A percentile compares a stretch with the other conserved stretches of the same genome.
phyloP scores from a whole-genome alignment of 2,329 filamentous ascomycete species.

The Biscogniauxia mediterranea region DNA sequence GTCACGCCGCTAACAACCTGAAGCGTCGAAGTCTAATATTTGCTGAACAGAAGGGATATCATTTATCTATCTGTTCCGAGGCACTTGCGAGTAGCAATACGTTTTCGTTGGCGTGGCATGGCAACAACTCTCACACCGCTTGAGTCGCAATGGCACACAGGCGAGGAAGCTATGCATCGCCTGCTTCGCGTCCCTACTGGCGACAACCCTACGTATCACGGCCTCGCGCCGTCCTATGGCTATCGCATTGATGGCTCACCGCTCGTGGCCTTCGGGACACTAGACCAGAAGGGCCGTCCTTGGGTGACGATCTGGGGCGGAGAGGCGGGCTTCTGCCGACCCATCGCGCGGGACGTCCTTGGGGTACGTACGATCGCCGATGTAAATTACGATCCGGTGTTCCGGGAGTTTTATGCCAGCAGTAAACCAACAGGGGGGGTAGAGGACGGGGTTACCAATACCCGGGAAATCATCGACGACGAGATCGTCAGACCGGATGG shows the following conservation, averaged over 20 bases:
- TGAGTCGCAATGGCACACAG: constrained; percentile 54
- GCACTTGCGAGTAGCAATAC: not conserved
- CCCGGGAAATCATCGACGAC: constrained; percentile 17
- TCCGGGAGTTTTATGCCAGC: constrained; percentile 56
- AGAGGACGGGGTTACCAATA: constrained; percentile 16
- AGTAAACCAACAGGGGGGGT: constrained; percentile 33
- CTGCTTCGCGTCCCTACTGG: constrained; percentile 55
- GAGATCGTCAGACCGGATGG: constrained; percentile 34
- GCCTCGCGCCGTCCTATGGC: constrained; percentile 60
- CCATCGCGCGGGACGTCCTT: constrained; percentile 61
- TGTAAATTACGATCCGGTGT: constrained; percentile 65
- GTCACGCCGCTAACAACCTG: not conserved
- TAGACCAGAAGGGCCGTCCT: constrained; percentile 63
- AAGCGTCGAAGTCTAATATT: not conserved
- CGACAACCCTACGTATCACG: constrained; percentile 66
- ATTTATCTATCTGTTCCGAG: not conserved
- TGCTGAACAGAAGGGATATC: not conserved
- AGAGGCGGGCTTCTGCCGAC: constrained; percentile 62
- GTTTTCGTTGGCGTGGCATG: not conserved
- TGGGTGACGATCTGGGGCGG: constrained; percentile 84
- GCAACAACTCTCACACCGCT: constrained; percentile 21
- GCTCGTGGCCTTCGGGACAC: constrained; percentile 69
- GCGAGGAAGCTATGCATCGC: constrained; percentile 64
- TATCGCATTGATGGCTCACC: constrained; percentile 61
- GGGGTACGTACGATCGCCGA: constrained; percentile 64